Percentiles rank a stretch among this genome's conserved stretches.
These are phyloP conservation scores for Asterella californica DNA, from an alignment of 225 moss, liverwort and hornwort genomes.

Conservation along the genomic window DNA sequence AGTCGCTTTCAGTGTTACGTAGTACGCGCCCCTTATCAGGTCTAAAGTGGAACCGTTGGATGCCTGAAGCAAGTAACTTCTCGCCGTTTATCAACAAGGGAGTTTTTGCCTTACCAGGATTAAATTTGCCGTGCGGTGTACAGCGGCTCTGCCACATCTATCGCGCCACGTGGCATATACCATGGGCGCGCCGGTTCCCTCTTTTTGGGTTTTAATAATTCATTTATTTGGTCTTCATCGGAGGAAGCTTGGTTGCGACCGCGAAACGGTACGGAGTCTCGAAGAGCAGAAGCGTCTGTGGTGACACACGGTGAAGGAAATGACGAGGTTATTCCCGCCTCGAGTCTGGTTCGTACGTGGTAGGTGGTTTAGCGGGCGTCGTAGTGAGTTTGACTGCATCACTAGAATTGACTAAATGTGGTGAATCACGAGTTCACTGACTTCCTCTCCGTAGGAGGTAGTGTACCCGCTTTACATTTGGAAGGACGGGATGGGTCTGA, in stretches of 20 bases:
- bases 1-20: constrained; percentile 6
- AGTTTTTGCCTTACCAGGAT: background rate
- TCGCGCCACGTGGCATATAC: constrained; percentile 22
- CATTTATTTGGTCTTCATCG: background rate
- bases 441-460: background rate
- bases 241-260: background rate
- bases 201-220: constrained; percentile 5
- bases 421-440: no score
- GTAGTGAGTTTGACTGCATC: background rate
- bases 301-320: background rate
- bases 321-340: background rate
- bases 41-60: constrained; percentile 22
- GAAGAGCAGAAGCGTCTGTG: background rate
- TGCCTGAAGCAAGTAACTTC: background rate
- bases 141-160: constrained; percentile 10
- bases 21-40: constrained; percentile 12
- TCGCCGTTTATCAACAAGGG: background rate
- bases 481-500: background rate
- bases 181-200: constrained; percentile 19
- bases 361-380: constrained; percentile 1
- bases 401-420: no score
- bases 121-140: constrained; percentile 6
- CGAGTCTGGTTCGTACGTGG: background rate
- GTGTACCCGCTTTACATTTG: background rate
- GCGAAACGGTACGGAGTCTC: constrained; percentile 23